Evolutionary conservation across 1,284 basidiomycete species (phyloP).

Genomic region (Gastroboletus turbinatus): DNA sequence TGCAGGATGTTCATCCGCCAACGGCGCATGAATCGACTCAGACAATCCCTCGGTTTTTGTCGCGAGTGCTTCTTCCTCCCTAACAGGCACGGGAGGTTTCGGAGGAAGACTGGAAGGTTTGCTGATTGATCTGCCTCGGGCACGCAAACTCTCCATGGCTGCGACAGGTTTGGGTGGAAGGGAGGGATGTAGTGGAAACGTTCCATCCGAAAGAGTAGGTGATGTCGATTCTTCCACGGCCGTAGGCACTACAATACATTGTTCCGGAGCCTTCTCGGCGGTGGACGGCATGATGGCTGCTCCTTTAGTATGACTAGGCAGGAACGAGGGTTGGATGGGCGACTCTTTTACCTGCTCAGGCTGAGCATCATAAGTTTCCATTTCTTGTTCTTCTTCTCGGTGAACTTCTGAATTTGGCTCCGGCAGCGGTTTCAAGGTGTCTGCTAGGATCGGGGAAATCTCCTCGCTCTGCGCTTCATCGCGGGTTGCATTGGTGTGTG

Average conservation of each 20-base stretch:
- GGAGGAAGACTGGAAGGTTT: slow-evolving; percentile 16
- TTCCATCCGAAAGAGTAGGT: slow-evolving; percentile 15
- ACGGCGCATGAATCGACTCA: slow-evolving; percentile 30
- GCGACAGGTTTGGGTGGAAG: slow-evolving; percentile 48
- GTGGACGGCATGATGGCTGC: background rate
- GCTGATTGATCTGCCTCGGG: slow-evolving; percentile 18
- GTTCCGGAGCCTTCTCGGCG: slow-evolving; percentile 3
- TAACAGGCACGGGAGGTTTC: slow-evolving; percentile 7
- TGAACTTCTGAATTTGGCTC: slow-evolving; percentile 37
- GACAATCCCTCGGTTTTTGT: slow-evolving; percentile 24
- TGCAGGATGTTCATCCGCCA: slow-evolving; percentile 17
- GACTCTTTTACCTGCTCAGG: slow-evolving; percentile 11
- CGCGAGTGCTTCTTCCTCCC: slow-evolving; percentile 14
- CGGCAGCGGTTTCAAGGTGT: slow-evolving; percentile 63
- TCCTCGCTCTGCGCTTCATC: slow-evolving; percentile 35
- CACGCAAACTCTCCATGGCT: slow-evolving; percentile 23
- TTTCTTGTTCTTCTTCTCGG: slow-evolving; percentile 20
- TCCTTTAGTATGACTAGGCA: slow-evolving; percentile 5
- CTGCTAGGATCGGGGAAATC: slow-evolving; percentile 70
- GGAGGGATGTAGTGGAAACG: slow-evolving; percentile 43
- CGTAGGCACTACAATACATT: slow-evolving; percentile 3
- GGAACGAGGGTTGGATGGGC: slow-evolving; percentile 7
- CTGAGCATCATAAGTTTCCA: slow-evolving; percentile 21
- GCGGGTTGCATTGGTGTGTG: slow-evolving; percentile 18
- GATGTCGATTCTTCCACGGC: slow-evolving; percentile 9